phyloP scores from a whole-genome alignment of 441 rosid genomes.

The Rhodomyrtus psidioides region DNA sequence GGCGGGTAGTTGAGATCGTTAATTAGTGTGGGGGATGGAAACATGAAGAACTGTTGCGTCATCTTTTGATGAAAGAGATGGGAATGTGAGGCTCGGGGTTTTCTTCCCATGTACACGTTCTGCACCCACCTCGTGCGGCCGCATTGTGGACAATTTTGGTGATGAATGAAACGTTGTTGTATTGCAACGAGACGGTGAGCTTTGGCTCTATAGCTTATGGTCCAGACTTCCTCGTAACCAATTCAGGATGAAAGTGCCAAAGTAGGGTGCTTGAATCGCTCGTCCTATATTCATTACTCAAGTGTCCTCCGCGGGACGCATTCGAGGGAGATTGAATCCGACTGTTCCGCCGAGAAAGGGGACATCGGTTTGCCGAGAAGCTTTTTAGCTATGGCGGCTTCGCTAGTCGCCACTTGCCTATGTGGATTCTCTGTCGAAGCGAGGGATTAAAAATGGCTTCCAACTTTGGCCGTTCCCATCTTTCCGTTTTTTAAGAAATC shows the following conservation, averaged over 20 bases:
- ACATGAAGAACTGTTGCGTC: background rate
- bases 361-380: background rate
- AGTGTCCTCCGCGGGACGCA: background rate
- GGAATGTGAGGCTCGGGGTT: background rate
- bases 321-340: background rate
- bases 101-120: background rate
- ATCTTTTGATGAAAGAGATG: background rate
- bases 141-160: background rate
- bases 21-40: background rate
- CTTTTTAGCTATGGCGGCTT: background rate
- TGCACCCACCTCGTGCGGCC: background rate
- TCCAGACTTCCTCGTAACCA: background rate
- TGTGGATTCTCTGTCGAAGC: background rate
- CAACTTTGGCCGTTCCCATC: background rate
- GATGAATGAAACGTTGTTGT: background rate
- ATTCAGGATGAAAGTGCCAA: background rate
- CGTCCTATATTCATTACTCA: background rate
- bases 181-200: background rate
- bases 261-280: background rate
- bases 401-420: background rate
- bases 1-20: background rate
- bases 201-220: background rate
- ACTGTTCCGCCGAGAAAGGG: background rate
- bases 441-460: background rate
- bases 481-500: background rate